Evolutionary conservation across 768 basidiomycete genomes (phyloP), one percentile per base, ranked within the genome.

Genomic region (Pleurotus tuoliensis): DNA sequence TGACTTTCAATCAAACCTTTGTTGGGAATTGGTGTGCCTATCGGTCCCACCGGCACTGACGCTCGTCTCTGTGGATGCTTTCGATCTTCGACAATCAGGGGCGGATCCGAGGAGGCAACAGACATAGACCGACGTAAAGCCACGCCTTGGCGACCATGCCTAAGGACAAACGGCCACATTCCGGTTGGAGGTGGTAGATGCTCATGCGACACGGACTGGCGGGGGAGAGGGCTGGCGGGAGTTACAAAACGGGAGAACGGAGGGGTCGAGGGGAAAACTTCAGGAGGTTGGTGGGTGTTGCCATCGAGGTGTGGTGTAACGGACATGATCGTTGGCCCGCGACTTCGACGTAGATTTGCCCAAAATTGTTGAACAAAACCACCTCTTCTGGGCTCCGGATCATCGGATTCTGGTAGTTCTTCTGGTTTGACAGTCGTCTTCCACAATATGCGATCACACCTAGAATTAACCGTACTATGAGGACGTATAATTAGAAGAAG

Each of bases 391-490:
- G 65, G 61, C 38, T 66, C 63, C 48, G 60, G 27, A 57, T 66
- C 30, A n/a, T 71, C 70, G 8, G 77, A 73, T 13, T 71, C 72
- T 37, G 75, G 77, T 7, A 71, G 67, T 1, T 72, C 69, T 11
- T 76, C 76, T 13, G 78, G 79, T 27, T 73, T 64, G 22, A 88
- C 76, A 0, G 86, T 91, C 4, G 87, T 79, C 68, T 91, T 93
- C 84, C 85, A 92, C 4, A 93, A 70, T 45, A 93, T 89, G 16
- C 91, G 83, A 66, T 93, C 91, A 64, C 91, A 93, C 88, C 88
- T 90, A 52, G 5, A 57, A 39, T 4, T n/a, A 20, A 57, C 24
- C 43, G 27, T 38, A 56, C 45, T 24, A 45, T 52, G 41, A 44
- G 24, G 45, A 45, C 22, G 9, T 12, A 5, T 37, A 22, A 9